Conservation (phyloP, 306 rosid genomes). For the Carpinus fangiana region DNA sequence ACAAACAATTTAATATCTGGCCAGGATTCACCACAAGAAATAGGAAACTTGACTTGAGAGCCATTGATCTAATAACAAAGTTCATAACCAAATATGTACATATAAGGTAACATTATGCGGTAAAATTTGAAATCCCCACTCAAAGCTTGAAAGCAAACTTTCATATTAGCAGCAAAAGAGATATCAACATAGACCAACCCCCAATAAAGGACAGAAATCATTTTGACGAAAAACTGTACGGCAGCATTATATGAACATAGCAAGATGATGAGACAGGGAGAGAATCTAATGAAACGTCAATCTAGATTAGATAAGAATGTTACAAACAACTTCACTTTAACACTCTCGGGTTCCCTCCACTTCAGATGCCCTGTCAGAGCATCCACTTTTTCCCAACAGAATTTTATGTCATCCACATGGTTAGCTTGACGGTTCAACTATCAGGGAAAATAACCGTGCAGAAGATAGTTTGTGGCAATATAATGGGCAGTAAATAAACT, state of each 20-base stretch:
- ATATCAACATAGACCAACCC: background rate
- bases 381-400: background rate
- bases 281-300: background rate
- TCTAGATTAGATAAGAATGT: background rate
- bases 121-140: background rate
- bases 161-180: background rate
- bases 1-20: constrained; percentile 21
- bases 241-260: background rate
- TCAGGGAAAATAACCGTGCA: no score
- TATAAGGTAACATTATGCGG: background rate
- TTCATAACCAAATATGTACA: constrained; percentile 2
- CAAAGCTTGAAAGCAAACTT: background rate
- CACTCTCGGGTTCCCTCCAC: background rate
- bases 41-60: background rate
- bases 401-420: background rate
- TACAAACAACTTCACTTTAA: background rate
- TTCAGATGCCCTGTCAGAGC: background rate
- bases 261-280: background rate
- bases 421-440: no score
- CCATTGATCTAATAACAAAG: constrained; percentile 15
- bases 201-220: no score
- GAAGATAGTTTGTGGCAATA: no score
- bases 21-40: background rate
- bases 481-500: no score
- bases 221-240: background rate